Base-by-base conservation (phyloP, 768 basidiomycete genomes). In the Rhodotorula diobovata region DNA sequence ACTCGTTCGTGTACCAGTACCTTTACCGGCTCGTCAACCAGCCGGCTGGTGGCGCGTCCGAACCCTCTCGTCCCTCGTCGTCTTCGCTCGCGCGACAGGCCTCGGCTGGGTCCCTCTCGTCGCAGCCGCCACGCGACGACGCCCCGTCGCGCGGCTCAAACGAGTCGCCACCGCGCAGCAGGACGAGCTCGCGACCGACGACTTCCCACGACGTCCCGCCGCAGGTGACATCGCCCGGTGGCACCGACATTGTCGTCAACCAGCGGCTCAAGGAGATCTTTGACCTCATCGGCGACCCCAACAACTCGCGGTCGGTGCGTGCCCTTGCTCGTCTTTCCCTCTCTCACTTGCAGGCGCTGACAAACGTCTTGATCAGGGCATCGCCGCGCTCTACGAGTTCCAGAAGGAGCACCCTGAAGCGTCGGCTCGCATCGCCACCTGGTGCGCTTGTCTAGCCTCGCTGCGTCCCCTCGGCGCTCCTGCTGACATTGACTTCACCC, bases 1-100 rank as follows among this genome's bases (percentile, higher is more conserved):
- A 90, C n/a, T 93, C 91, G 15, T 94, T 94, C 73, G 93, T 95
- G 30, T 95, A 95, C 79, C 91, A 92, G 41, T 96, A 95, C 76
- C 92, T 96, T 46, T 70, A 66, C 32, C 70, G 68, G 45, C 67
- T 77, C 39, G 73, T 56, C 41, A 68, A 67, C 54, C 70, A 68
- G 43, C 51, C 68, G 9, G 50, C 32, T 0, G n/a, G 62, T 3
- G 60, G 23, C 16, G 51, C 20, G 16, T 34, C 57, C 5, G 56
- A 16, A 16, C n/a, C 28, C 6, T 53, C 63, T 5, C 43, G 28
- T 21, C 16, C 48, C 9, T 61, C 61, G 1, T 18, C 70, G 0
- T 61, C 64, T 3, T 25, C 64, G 12, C 64, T 69, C 39, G 64
- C 34, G 9, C 66, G 64, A 35, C 56, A 62, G n/a, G 41, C 63